phyloP scores from a whole-genome alignment of 2,329 filamentous ascomycete genomes.

The Colletotrichum sp. region DNA sequence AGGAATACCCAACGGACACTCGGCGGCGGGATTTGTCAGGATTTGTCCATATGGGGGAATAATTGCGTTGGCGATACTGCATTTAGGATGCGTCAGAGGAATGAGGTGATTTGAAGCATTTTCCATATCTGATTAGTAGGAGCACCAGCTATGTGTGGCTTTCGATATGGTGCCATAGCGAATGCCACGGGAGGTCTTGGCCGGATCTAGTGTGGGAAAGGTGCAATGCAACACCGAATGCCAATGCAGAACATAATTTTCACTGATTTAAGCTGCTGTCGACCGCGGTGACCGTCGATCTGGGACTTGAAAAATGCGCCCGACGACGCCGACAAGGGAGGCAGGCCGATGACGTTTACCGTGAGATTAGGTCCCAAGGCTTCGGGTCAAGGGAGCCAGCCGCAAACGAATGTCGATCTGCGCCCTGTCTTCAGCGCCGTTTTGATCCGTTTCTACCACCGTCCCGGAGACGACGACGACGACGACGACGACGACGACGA shows the following conservation, averaged over 20 bases:
- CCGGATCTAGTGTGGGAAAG: background rate
- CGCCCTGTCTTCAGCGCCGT: background rate
- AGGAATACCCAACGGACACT: conserved; percentile 17
- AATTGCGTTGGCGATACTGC: background rate
- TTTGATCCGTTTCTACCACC: background rate
- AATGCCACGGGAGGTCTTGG: background rate
- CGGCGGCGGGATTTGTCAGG: conserved; percentile 8
- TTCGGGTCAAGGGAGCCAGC: conserved; percentile 6
- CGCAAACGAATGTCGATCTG: background rate
- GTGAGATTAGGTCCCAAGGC: background rate
- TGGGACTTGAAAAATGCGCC: background rate
- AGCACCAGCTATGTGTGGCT: conserved; percentile 1
- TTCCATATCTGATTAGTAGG: background rate
- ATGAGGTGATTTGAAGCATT: conserved; percentile 10
- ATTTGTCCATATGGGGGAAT: conserved; percentile 7
- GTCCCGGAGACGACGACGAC: background rate
- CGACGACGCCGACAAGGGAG: background rate
- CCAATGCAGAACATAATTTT: background rate
- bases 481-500: background rate
- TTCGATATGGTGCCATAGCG: conserved; percentile 8
- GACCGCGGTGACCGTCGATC: background rate
- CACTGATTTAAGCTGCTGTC: background rate
- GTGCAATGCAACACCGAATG: background rate
- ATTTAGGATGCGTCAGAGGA: conserved; percentile 7
- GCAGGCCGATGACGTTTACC: background rate